A percentile compares a stretch with the other conserved stretches of the same genome.
These are phyloP conservation scores for Pseudomassariella vexata DNA, from an alignment of 2,329 filamentous ascomycete species.

Conservation along the genomic window DNA sequence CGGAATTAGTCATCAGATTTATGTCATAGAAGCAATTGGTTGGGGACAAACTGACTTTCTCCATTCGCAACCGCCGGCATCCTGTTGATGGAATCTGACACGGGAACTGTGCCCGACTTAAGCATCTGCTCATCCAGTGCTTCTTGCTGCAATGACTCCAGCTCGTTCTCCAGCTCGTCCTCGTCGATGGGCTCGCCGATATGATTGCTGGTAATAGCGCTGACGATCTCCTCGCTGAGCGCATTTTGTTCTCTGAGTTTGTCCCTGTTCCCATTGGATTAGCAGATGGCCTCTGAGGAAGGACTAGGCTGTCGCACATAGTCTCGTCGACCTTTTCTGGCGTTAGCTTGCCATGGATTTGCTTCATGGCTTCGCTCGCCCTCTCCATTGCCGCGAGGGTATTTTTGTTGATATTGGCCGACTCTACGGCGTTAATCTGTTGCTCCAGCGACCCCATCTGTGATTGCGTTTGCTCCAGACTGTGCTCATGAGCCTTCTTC, in stretches of 20 bases:
- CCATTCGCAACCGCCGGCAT: conserved; percentile 70
- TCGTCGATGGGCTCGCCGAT: conserved; percentile 73
- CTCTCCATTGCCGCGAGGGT: conserved; percentile 91
- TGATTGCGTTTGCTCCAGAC: conserved; percentile 80
- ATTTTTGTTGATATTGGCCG: conserved; percentile 97
- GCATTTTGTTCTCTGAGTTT: conserved; percentile 85
- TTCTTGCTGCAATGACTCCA: conserved; percentile 86
- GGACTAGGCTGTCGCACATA: conserved; percentile 79
- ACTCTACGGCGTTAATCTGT: conserved; percentile 95
- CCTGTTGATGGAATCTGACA: conserved; percentile 69
- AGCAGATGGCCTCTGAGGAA: no score
- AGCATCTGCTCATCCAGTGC: conserved; percentile 91
- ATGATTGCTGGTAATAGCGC: conserved; percentile 70
- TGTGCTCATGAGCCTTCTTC: conserved; percentile 92
- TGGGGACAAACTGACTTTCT: conserved; percentile 59
- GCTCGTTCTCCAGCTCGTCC: conserved; percentile 75
- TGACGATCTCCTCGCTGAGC: conserved; percentile 87
- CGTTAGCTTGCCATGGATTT: conserved; percentile 84
- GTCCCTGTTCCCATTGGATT: conserved; percentile 59
- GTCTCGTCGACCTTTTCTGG: conserved; percentile 92
- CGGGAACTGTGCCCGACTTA: conserved; percentile 77
- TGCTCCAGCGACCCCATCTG: conserved; percentile 92
- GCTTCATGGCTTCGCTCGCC: conserved; percentile 83
- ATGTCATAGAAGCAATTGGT: conserved; percentile 2
- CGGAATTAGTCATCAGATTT: no score